A percentile compares a stretch with the other conserved stretches of the same genome.
Evolutionary conservation across 345 rosid genomes (phyloP).

Genomic region (Citrus maxima): DNA sequence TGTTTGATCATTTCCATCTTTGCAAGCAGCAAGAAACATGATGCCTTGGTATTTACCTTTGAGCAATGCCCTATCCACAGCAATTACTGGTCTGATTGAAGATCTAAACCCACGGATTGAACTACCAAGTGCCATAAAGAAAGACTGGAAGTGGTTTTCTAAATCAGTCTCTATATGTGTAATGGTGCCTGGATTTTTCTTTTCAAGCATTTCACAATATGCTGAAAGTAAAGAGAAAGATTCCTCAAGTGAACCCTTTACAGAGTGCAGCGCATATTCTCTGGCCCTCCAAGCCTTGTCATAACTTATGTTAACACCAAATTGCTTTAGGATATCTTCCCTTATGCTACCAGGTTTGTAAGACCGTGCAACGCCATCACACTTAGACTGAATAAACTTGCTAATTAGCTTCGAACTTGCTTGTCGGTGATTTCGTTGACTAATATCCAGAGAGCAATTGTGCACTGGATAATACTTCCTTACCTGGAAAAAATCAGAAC

Average conservation of each 20-base stretch:
- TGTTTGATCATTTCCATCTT: constrained; percentile 4
- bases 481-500: constrained; percentile 3
- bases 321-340: constrained; percentile 3
- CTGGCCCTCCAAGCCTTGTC: constrained; percentile 8
- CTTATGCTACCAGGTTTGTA: constrained; percentile 5
- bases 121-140: constrained; percentile 1
- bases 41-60: constrained; percentile 1
- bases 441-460: not conserved
- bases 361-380: not conserved
- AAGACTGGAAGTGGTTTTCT: not conserved
- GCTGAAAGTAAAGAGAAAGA: constrained; percentile 3
- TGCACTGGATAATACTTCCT: not conserved
- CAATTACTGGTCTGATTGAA: not conserved
- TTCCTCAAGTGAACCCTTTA: not conserved
- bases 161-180: not conserved
- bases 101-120: constrained; percentile 1
- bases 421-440: constrained; percentile 6
- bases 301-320: constrained; percentile 8
- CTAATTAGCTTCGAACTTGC: constrained; percentile 7
- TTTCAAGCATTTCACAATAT: not conserved
- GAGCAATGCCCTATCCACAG: constrained; percentile 6
- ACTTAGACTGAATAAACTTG: not conserved
- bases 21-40: constrained; percentile 1
- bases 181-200: not conserved
- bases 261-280: not conserved